A percentile compares a stretch with the other conserved stretches of the same genome.
Conservation (phyloP, 129 eudicot species). For the Centaurea solstitialis region DNA sequence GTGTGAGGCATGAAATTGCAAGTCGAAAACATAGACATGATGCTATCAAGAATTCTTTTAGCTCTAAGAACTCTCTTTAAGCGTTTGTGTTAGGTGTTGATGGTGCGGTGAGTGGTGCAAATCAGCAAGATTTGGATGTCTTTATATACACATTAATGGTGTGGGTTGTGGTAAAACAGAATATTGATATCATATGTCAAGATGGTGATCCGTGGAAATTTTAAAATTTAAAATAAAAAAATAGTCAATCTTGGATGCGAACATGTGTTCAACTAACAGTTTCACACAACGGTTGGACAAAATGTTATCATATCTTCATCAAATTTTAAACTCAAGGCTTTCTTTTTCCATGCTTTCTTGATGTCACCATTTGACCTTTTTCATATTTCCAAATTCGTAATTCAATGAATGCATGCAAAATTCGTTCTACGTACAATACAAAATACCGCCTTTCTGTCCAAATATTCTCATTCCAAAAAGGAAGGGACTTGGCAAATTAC, state of each 20-base stretch:
- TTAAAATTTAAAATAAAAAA: not conserved
- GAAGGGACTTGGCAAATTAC: constrained; percentile 2
- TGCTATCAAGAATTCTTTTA: constrained; percentile 18
- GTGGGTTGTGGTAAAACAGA: not conserved
- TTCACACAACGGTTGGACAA: constrained; percentile 31
- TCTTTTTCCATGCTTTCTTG: constrained; percentile 14
- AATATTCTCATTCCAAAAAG: constrained; percentile 13
- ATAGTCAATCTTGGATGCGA: constrained; percentile 35
- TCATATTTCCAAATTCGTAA: constrained; percentile 7
- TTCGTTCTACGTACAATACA: constrained; percentile 15
- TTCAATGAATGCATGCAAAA: constrained; percentile 35
- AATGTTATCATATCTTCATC: not conserved
- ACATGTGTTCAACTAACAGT: constrained; percentile 28
- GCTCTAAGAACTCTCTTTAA: constrained; percentile 6
- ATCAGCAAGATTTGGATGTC: constrained; percentile 20
- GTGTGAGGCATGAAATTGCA: constrained; percentile 31
- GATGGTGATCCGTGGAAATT: constrained; percentile 8
- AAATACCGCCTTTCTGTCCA: constrained; percentile 21
- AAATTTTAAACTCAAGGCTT: constrained; percentile 23
- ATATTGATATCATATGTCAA: constrained; percentile 16
- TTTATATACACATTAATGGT: constrained; percentile 29
- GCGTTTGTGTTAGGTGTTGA: constrained; percentile 13
- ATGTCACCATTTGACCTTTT: constrained; percentile 25
- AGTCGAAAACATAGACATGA: constrained; percentile 44
- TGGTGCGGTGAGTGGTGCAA: constrained; percentile 30